phyloP scores from a whole-genome alignment of 345 rosid species.

The Populus davidiana region DNA sequence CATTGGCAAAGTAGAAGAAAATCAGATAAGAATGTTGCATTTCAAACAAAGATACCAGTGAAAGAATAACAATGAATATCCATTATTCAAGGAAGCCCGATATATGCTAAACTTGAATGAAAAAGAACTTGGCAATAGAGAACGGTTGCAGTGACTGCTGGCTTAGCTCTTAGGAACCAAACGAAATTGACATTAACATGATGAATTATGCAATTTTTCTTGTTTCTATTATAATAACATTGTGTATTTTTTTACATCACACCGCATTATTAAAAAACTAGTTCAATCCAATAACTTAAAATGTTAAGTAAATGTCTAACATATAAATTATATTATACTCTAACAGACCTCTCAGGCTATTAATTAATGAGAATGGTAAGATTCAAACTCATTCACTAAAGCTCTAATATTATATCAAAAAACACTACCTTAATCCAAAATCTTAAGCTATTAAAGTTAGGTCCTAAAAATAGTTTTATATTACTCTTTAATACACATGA shows the following conservation, averaged over 20 bases:
- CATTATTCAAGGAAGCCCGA: background rate
- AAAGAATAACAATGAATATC: background rate
- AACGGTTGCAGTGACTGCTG: background rate
- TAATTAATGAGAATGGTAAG: no score
- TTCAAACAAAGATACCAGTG: background rate
- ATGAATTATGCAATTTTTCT: background rate
- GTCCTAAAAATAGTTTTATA: no score
- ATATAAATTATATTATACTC: no score
- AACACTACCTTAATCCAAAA: no score
- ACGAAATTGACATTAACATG: background rate
- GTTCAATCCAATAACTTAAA: no score
- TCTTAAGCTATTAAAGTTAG: no score
- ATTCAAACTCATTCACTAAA: no score
- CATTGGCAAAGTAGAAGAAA: background rate
- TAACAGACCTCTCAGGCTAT: no score
- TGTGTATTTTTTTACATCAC: background rate
- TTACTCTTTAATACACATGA: background rate
- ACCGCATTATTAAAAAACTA: background rate
- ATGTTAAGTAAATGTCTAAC: no score
- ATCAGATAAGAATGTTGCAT: background rate
- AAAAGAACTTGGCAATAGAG: background rate
- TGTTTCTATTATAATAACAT: background rate
- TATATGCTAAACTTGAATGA: background rate
- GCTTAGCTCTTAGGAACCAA: background rate
- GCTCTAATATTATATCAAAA: no score